phyloP scores from a whole-genome alignment of 2,329 filamentous ascomycete genomes.

The Aspergillus sp. region DNA sequence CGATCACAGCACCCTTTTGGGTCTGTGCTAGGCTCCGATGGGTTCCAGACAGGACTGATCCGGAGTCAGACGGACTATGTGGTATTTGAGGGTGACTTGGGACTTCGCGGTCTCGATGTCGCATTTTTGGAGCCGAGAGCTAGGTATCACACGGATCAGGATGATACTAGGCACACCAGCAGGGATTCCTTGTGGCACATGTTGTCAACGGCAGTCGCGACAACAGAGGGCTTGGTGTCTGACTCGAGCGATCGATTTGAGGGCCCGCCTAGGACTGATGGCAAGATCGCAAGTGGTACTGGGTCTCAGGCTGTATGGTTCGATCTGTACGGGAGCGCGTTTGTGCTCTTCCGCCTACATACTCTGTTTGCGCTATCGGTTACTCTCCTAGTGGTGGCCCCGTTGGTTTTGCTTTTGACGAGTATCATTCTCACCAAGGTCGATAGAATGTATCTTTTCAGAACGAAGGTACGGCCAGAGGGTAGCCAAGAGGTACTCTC shows the following conservation, averaged over 20 bases:
- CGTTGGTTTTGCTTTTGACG: constrained; percentile 68
- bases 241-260: constrained; percentile 68
- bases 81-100: constrained; percentile 74
- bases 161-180: constrained; percentile 75
- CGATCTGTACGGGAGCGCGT: constrained; percentile 77
- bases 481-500: constrained; percentile 61
- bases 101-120: constrained; percentile 84
- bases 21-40: constrained; percentile 76
- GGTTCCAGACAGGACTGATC: constrained; percentile 76
- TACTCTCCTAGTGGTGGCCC: constrained; percentile 75
- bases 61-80: constrained; percentile 87
- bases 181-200: constrained; percentile 81
- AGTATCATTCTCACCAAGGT: constrained; percentile 66
- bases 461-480: constrained; percentile 62
- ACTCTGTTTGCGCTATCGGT: constrained; percentile 88
- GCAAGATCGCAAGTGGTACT: constrained; percentile 65
- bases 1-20: constrained; percentile 75
- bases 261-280: constrained; percentile 56
- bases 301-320: constrained; percentile 83
- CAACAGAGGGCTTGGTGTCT: constrained; percentile 68
- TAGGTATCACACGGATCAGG: constrained; percentile 87
- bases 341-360: constrained; percentile 75
- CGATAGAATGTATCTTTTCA: constrained; percentile 88
- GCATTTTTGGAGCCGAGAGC: constrained; percentile 86
- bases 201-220: constrained; percentile 79